Evolutionary conservation across 169 alveolate species (phyloP), one percentile per base, ranked within the genome.

Genomic region (Cryptosporidium viatorum): DNA sequence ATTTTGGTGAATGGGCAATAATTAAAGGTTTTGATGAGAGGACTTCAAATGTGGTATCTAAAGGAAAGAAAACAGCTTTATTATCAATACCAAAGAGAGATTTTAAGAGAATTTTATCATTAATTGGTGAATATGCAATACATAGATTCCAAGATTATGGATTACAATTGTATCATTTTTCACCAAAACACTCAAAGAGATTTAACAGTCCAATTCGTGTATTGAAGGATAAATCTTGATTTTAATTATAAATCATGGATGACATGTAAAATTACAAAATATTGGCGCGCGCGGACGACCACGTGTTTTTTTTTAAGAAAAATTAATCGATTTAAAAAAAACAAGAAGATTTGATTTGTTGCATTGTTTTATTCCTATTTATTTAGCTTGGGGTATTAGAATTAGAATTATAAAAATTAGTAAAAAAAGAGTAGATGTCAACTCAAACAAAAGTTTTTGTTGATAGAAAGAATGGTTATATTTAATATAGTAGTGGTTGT

Each of bases 121-220:
- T 55, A 29, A 39, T 73, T 37, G 86, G 71, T n/a, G 86, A 73
- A 12, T 73, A 73, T 35, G 86, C 86, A 55, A n/a, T 73, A 35
- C 70, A 73, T 58, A 73, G 86, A 73, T 73, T 73, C 58, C 70
- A 73, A 41, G 86, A 73, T 33, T 73, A 73, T 73, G 86, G 86
- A 21, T 73, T 73, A 26, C 70, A 73, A 43, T 45, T 73, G 14
- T 73, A 73, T 58, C 86, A 73, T 65, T 73, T 73, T 59, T 73
- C 86, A 6, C 86, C 86, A 26, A 73, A 59, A 45, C 71, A 73
- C 33, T 52, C 86, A 51, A 55, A 52, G 55, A 73, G 70, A 41
- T 73, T 73, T 58, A 73, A 73, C 35, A 73, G 86, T 33, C 69
- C 69, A 58, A 55, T 73, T 52, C 59, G 71, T n/a, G 55, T 59